Evolutionary conservation across 2,329 filamentous ascomycete species (phyloP), one percentile per base, ranked within the genome.

Genomic region (Madurella fahalii): DNA sequence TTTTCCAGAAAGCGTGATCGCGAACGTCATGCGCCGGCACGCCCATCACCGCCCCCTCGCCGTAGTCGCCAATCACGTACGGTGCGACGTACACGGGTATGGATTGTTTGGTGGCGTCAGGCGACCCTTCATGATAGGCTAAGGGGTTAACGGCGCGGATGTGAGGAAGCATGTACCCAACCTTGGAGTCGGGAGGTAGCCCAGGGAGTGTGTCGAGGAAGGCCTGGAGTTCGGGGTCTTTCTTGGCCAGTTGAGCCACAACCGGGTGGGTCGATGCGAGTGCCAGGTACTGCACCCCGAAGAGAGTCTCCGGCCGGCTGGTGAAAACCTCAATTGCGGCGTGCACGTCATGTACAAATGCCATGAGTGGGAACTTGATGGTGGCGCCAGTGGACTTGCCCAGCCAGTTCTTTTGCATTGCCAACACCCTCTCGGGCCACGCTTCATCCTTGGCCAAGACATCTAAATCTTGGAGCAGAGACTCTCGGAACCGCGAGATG

Each of bases 391-490:
- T 76, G 1, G 89, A 94, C 65, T 85, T 89, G 30, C 91, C 91
- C 25, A 96, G 78, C 91, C 91, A 96, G 67, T 95, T 90, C 63
- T 80, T 84, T 69, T 96, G 91, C 83, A 94, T 91, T 3, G 86
- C 75, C 34, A 93, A 65, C 9, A 96, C 91, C 63, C 86, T 82
- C 61, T 94, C 89, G 0, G 91, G 91, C 91, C 91, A 96, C 17
- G 79, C 79, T 2, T 78, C 80, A 15, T 83, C 73, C 60, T 81
- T 74, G 12, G 81, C 76, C 37, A 95, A 76, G 4, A 75, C 71
- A 31, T 90, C 82, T 1, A 95, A 77, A 58, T 90, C 89, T 30
- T 84, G 74, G 25, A 95, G 74, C 8, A 95, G 74, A 4, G 82
- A 76, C 51, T 93, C 84, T 58, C 88, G 84, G 65, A 89, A 94